Evolutionary conservation across 2,329 filamentous ascomycete genomes (phyloP).

Genomic region (Neodidymelliopsis sp.): DNA sequence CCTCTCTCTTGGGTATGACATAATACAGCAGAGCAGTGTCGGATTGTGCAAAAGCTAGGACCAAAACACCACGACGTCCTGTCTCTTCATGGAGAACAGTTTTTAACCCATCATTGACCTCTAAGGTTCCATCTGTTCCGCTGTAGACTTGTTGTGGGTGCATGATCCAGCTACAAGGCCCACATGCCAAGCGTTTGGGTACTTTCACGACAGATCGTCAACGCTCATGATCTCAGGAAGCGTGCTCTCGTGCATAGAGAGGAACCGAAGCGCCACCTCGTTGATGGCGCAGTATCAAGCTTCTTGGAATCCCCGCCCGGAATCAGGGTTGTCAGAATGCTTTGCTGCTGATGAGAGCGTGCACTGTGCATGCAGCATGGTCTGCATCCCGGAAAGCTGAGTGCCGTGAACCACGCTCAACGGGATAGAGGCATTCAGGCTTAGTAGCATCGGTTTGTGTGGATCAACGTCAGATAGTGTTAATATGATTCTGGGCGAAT

Average conservation of each 20-base stretch:
- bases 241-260: constrained; percentile 6
- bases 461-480: constrained; percentile 29
- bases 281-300: constrained; percentile 8
- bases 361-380: constrained; percentile 26
- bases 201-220: constrained; percentile 11
- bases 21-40: too few species aligned
- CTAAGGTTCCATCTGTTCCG: neutral
- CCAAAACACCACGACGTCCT: neutral
- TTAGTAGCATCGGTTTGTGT: constrained; percentile 26
- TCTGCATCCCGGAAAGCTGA: constrained; percentile 31
- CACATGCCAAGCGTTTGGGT: constrained; percentile 14
- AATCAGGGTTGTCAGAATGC: constrained; percentile 26
- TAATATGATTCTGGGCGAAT: constrained; percentile 26
- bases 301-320: constrained; percentile 35
- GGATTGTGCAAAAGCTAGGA: too few species aligned
- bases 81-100: neutral
- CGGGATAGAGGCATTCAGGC: constrained; percentile 24
- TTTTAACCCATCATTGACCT: neutral
- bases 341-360: constrained; percentile 33
- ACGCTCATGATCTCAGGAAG: constrained; percentile 19
- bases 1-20: too few species aligned
- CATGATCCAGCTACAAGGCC: constrained; percentile 7
- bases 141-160: constrained; percentile 5
- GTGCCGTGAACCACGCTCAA: constrained; percentile 24
- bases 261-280: constrained; percentile 9